Evolutionary conservation across 345 rosid genomes (phyloP).

Genomic region (Murraya paniculata): DNA sequence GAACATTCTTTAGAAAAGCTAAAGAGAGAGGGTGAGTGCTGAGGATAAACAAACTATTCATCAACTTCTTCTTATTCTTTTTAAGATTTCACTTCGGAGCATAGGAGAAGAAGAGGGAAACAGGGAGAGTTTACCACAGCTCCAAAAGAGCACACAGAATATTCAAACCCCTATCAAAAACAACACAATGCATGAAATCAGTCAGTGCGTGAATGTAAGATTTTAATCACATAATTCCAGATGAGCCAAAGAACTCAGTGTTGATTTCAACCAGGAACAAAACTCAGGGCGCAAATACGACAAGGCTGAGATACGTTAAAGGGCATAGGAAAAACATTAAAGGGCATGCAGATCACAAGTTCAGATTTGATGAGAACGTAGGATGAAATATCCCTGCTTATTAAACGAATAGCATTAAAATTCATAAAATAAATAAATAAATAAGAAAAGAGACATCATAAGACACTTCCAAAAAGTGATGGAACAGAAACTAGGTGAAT

Average conservation of each 20-base stretch:
- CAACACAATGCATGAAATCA: background rate
- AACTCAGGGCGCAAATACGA: background rate
- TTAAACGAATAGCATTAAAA: background rate
- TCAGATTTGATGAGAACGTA: background rate
- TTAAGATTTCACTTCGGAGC: background rate
- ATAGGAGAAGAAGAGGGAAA: background rate
- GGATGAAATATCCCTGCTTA: background rate
- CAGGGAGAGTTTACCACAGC: background rate
- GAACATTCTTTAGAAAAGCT: no score
- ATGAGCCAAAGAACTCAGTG: background rate
- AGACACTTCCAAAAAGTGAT: background rate
- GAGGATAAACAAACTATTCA: background rate
- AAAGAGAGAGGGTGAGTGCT: no score
- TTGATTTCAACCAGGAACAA: background rate
- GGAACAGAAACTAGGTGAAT: background rate
- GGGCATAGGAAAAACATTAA: background rate
- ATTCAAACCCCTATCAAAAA: background rate
- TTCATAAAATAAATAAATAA: background rate
- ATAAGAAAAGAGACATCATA: no score
- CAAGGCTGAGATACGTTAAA: background rate
- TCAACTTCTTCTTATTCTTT: background rate
- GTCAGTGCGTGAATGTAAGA: background rate
- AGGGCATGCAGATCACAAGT: no score
- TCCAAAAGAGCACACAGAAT: background rate
- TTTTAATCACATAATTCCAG: background rate